Evolutionary conservation across 192 early-diverging fungal genomes (phyloP).

Genomic region (Coemansia sp.): DNA sequence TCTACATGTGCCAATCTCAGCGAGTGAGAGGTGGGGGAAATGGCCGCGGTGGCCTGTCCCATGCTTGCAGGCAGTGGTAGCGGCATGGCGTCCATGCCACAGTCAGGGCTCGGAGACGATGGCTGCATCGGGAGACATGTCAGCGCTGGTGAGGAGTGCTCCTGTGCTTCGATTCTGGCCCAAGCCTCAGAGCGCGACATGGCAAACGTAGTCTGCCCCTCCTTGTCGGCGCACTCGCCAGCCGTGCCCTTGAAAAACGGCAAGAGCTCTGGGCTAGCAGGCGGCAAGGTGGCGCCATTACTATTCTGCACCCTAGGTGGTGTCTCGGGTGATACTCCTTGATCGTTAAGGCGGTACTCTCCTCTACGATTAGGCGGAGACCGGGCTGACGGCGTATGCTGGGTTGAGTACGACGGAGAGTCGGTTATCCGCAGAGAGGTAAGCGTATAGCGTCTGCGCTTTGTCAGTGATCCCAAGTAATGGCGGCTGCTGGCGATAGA

Average conservation of each 20-base stretch:
- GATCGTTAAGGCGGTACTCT: not conserved
- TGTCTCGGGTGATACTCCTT: not conserved
- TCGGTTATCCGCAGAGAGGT: not conserved
- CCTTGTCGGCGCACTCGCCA: not conserved
- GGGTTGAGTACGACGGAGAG: not conserved
- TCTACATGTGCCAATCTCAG: not conserved
- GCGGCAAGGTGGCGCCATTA: not conserved
- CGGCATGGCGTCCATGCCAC: not conserved
- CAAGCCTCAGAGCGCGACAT: not conserved
- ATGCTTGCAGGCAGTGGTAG: not conserved
- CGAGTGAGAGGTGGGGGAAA: not conserved
- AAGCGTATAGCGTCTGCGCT: conserved; percentile 48
- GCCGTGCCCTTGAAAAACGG: not conserved
- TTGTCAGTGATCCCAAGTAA: conserved; percentile 1
- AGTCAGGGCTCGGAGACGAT: not conserved
- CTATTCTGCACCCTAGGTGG: not conserved
- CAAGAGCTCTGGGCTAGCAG: not conserved
- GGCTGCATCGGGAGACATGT: not conserved
- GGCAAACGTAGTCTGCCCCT: not conserved
- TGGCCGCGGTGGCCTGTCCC: not conserved
- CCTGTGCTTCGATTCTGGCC: not conserved
- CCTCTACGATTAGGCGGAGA: not conserved
- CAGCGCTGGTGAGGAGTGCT: not conserved
- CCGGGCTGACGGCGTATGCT: not conserved
- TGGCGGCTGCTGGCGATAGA: not conserved